These are phyloP conservation scores for Rhizoctonia solani DNA, from an alignment of 1,284 basidiomycete genomes.

Conservation along the genomic window DNA sequence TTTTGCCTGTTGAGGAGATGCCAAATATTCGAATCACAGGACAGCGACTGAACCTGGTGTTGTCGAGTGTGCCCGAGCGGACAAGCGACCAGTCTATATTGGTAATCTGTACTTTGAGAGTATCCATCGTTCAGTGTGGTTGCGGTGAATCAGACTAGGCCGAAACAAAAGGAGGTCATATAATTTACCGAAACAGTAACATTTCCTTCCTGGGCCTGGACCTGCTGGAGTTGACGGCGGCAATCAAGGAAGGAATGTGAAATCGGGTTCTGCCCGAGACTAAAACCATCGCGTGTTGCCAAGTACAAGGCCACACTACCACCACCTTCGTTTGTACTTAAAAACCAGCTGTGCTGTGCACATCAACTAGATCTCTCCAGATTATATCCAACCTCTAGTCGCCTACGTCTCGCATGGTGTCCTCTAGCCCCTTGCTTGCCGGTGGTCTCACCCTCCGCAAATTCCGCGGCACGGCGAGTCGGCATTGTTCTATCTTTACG, in stretches of 20 bases:
- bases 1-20: slow-evolving; percentile 73
- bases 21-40: slow-evolving; percentile 91
- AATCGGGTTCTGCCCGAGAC: slow-evolving; percentile 1
- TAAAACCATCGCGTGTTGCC: neutral
- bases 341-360: neutral
- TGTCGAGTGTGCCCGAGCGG: slow-evolving; percentile 42
- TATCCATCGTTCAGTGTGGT: neutral
- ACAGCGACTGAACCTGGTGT: slow-evolving; percentile 56
- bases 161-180: too few species aligned
- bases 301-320: slow-evolving; percentile 9
- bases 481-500: neutral
- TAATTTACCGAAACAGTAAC: too few species aligned
- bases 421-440: slow-evolving; percentile 11
- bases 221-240: too few species aligned
- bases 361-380: too few species aligned
- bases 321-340: neutral
- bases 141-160: neutral
- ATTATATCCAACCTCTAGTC: too few species aligned
- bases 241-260: too few species aligned
- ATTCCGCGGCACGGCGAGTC: slow-evolving; percentile 26
- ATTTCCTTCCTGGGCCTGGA: too few species aligned
- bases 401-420: neutral
- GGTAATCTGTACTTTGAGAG: slow-evolving; percentile 46
- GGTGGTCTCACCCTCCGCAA: slow-evolving; percentile 12
- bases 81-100: slow-evolving; percentile 49